Conservation (phyloP, 495 filamentous ascomycete species). For the Neurospora sp. region DNA sequence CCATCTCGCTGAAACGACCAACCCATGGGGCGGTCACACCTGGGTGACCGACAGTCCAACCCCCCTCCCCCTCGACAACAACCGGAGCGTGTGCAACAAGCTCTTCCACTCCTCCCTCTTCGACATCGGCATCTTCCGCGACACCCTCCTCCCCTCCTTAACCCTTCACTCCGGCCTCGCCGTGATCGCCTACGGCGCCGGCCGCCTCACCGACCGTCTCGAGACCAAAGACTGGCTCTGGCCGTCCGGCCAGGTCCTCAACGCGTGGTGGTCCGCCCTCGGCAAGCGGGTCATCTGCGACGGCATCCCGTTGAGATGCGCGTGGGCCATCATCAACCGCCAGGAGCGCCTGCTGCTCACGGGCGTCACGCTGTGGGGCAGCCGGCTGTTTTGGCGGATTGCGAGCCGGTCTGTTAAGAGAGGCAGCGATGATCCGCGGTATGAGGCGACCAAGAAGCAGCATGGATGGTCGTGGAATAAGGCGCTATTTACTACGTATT, state of each 20-base stretch:
- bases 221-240: conserved; percentile 51
- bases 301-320: conserved; percentile 27
- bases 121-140: conserved; percentile 38
- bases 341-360: conserved; percentile 42
- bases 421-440: conserved; percentile 41
- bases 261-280: conserved; percentile 50
- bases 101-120: conserved; percentile 26
- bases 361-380: conserved; percentile 45
- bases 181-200: conserved; percentile 35
- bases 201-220: conserved; percentile 36
- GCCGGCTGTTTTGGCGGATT: conserved; percentile 43
- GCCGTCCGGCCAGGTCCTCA: conserved; percentile 42
- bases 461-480: conserved; percentile 40
- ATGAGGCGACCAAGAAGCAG: conserved; percentile 38
- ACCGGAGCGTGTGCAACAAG: not conserved
- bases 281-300: conserved; percentile 31
- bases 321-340: conserved; percentile 36
- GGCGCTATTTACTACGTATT: conserved; percentile 37
- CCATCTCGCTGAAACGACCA: not conserved
- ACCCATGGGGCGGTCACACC: conserved; percentile 7
- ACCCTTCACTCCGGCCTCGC: conserved; percentile 35
- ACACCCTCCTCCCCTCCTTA: conserved; percentile 41
- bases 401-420: conserved; percentile 31
- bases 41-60: not conserved
- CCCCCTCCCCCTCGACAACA: not conserved